phyloP scores from a whole-genome alignment of 73 alveolate species.

The Urostyla sp. region DNA sequence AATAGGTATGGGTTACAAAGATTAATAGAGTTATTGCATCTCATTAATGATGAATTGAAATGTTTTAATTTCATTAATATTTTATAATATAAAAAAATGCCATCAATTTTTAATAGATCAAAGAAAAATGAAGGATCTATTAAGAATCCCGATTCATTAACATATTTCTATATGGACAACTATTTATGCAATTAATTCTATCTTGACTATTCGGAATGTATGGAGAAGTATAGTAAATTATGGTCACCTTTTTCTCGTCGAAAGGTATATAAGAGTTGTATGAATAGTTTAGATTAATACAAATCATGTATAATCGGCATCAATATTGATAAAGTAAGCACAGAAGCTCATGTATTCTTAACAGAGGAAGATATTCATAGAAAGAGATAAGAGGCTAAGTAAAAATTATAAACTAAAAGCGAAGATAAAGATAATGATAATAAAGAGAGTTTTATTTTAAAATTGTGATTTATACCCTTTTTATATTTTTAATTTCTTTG shows the following conservation, averaged over 20 bases:
- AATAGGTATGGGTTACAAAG: constrained; percentile 26
- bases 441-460: not conserved
- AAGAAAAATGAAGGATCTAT: not conserved
- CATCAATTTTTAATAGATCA: too few species aligned
- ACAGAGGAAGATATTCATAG: constrained; percentile 12
- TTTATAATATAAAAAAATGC: too few species aligned
- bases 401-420: not conserved
- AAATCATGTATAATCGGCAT: constrained; percentile 43
- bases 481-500: too few species aligned
- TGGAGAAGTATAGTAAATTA: not conserved
- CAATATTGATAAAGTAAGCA: constrained; percentile 4
- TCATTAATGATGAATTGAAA: not conserved
- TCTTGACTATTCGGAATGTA: constrained; percentile 2
- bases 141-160: constrained; percentile 17
- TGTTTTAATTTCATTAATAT: too few species aligned
- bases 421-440: not conserved
- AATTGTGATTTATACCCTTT: not conserved
- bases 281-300: constrained; percentile 25
- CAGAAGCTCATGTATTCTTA: not conserved
- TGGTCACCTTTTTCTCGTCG: constrained; percentile 8
- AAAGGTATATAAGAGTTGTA: constrained; percentile 22
- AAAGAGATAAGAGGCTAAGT: not conserved
- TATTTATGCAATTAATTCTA: constrained; percentile 18
- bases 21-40: constrained; percentile 43
- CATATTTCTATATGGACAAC: constrained; percentile 31